Base-by-base conservation (phyloP, 371 early-diverging fungal genomes). In the Rhizopus microsporus region DNA sequence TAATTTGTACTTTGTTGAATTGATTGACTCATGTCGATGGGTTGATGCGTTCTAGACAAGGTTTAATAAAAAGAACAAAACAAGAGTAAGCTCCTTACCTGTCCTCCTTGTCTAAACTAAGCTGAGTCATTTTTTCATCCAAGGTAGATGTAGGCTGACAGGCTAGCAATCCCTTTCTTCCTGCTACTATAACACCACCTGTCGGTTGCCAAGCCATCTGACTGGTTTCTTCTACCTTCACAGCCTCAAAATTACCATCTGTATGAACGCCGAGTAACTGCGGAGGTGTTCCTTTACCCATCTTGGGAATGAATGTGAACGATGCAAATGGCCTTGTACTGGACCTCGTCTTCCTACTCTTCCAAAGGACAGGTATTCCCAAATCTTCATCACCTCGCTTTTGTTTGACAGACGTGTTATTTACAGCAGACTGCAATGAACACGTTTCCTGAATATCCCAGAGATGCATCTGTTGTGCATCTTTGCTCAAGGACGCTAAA, bases 401-500 rank as follows among this genome's bases (percentile, higher is more conserved):
- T 17, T 15, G 42, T 52, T 52, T 44, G 3, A 62, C 47, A 10
- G 65, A 64, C 51, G 51, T 62, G 23, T 23, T 23, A 31, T 52
- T 55, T 1, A 67, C 56, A 3, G 67, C 62, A 15, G 64, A 57
- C 38, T 59, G 68, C 6, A 66, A 47, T 3, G 71, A 60, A 10
- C 71, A 51, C 2, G 72, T 80, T 42, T 87, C 87, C 56, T 86
- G 81, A 38, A 90, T 76, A 60, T 90, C 83, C 85, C 86, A 91
- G 7, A 90, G 54, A 48, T 81, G 74, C 32, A 90, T 60, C 40
- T 62, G 68, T 3, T 65, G 38, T 2, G 85, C 68, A 35, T 91
- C 92, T 54, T 80, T 84, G 5, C 85, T 80, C 31, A 84, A 60
- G 0, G 87, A 82, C 0, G 88, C 87, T 5, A 93, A 61, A n/a